Percentiles rank a stretch among this genome's conserved stretches.
Conservation (phyloP, 257 asterid species). For the Fraxinus anomala region DNA sequence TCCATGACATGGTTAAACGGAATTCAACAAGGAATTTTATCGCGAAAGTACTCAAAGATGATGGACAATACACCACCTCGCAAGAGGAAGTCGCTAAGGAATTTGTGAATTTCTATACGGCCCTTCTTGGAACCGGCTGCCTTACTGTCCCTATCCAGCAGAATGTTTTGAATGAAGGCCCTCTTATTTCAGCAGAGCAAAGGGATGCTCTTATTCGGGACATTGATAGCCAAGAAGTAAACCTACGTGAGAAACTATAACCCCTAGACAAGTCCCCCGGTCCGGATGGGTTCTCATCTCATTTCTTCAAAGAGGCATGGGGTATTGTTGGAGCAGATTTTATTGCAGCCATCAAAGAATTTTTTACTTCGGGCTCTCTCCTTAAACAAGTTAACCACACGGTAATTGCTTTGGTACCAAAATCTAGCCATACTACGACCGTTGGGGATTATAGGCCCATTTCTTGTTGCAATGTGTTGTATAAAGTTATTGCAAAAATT, state of each 20-base stretch:
- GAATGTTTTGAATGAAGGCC: fast-evolving
- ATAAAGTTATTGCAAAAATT: too few species aligned
- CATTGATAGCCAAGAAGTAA: not conserved
- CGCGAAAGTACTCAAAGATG: too few species aligned
- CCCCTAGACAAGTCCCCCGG: not conserved
- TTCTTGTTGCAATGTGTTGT: not conserved
- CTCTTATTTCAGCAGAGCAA: not conserved
- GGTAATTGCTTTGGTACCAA: not conserved
- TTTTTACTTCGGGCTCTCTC: not conserved
- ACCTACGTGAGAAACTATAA: too few species aligned
- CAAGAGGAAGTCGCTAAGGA: too few species aligned
- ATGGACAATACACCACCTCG: too few species aligned
- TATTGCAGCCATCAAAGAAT: not conserved
- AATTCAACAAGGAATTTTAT: too few species aligned
- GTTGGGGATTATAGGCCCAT: not conserved
- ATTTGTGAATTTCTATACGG: not conserved
- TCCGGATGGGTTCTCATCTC: not conserved
- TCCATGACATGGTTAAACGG: too few species aligned
- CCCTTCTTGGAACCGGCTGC: not conserved
- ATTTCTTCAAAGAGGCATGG: not conserved
- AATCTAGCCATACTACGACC: not conserved
- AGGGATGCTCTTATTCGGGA: too few species aligned
- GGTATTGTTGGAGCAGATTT: not conserved
- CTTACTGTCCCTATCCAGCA: not conserved
- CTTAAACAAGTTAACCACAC: not conserved